Base-by-base conservation (phyloP, 2,329 filamentous ascomycete species). In the Aspergillus latus region DNA sequence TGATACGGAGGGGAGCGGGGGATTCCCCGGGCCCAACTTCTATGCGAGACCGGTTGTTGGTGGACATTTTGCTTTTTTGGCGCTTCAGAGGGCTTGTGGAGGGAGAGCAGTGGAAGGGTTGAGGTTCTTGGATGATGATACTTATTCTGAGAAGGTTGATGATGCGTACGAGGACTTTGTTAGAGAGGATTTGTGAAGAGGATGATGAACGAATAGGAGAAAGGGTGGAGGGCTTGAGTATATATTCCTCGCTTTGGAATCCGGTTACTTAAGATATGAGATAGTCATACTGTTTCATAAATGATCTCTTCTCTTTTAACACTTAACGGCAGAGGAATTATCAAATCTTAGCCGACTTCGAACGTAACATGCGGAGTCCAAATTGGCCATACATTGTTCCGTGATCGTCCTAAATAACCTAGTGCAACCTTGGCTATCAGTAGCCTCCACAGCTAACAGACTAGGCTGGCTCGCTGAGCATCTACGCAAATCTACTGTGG, bases 21-120 rank as follows among this genome's bases (percentile, higher is more conserved):
- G 84, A 4, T 95, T 88, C 66, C 89, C 90, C 0, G 87, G 85
- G 0, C 82, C 87, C 11, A 80, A 82, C 52, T 95, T 96, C 78
- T 90, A 89, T 74, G 90, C 90, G 1, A 78, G 91, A 42, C 91
- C 91, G 1, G 91, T 95, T 4, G 86, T 93, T 13, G 91, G 91
- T 11, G 90, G 88, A 0, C 90, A 94, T 75, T 96, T 94, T 78
- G 88, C 90, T 2, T 90, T 92, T 68, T 76, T 96, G 69, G 88
- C 90, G n/a, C 75, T 95, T 45, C 87, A 91, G 74, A 82, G 88
- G 65, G 90, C 89, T 26, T 95, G 91, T 75, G 86, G 83, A 2
- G 89, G 89, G 2, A 81, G 80, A 61, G 88, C 87, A 2, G 78
- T 83, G 63, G 77, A 82, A 16, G 84, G 81, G 0, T 73, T 90